Evolutionary conservation across 2,329 filamentous ascomycete genomes (phyloP).

Genomic region (Apiospora kogelbergensis): DNA sequence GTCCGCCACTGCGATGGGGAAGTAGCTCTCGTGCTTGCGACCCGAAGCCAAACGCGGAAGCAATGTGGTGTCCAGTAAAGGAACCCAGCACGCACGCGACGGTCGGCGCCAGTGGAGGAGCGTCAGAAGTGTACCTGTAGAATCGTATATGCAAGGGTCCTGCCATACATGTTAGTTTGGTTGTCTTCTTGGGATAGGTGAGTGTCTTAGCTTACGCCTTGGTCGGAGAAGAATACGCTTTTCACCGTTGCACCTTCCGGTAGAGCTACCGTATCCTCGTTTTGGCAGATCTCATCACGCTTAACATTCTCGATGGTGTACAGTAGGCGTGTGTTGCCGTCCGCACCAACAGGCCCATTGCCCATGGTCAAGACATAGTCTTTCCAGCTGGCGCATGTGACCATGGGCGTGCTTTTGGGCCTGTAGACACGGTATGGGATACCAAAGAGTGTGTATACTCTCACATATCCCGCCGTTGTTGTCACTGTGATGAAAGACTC

Average conservation of each 20-base stretch:
- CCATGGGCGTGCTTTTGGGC: slow-evolving; percentile 85
- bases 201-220: slow-evolving; percentile 62
- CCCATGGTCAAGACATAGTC: slow-evolving; percentile 97
- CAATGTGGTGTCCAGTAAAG: slow-evolving; percentile 84
- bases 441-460: slow-evolving; percentile 90
- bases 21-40: slow-evolving; percentile 87
- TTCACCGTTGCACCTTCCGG: slow-evolving; percentile 71
- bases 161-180: slow-evolving; percentile 30
- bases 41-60: slow-evolving; percentile 81
- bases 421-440: slow-evolving; percentile 86
- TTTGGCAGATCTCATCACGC: slow-evolving; percentile 90
- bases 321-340: slow-evolving; percentile 74
- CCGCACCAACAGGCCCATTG: slow-evolving; percentile 80
- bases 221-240: slow-evolving; percentile 88
- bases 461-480: slow-evolving; percentile 83
- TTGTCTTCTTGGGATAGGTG: neutral
- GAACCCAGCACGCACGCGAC: slow-evolving; percentile 86
- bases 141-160: slow-evolving; percentile 97
- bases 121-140: slow-evolving; percentile 82
- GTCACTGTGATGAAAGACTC: slow-evolving; percentile 89
- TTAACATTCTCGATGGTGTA: slow-evolving; percentile 97
- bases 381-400: slow-evolving; percentile 90
- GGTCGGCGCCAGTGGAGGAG: slow-evolving; percentile 87
- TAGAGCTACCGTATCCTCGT: slow-evolving; percentile 86
- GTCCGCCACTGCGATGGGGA: slow-evolving; percentile 90